Conservation (phyloP, 1,139 yeast species). For the Blastobotrys proliferans region DNA sequence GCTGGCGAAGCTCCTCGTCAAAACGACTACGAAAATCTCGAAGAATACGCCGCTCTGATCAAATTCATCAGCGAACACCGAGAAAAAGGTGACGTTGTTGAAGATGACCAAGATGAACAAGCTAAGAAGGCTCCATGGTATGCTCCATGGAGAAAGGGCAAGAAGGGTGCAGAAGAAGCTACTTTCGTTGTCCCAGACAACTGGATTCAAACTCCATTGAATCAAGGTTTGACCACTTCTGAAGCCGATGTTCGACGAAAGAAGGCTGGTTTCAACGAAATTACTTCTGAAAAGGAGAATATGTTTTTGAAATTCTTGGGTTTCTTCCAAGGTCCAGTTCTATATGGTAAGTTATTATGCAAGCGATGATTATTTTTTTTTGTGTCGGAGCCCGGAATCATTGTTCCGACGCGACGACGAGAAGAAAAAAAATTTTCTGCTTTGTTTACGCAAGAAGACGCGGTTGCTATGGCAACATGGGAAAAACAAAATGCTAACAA, state of each 20-base stretch:
- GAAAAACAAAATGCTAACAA: background rate
- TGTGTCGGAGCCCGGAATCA: too few relatives aligned
- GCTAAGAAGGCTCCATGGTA: slow-evolving; percentile 25
- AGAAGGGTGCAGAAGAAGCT: slow-evolving; percentile 19
- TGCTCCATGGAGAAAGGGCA: slow-evolving; percentile 22
- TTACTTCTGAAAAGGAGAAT: slow-evolving; percentile 59
- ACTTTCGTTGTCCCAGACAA: slow-evolving; percentile 33
- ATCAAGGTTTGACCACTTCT: slow-evolving; percentile 48
- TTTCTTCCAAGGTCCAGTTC: slow-evolving; percentile 65
- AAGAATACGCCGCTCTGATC: slow-evolving; percentile 37
- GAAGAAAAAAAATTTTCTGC: background rate
- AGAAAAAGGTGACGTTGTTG: slow-evolving; percentile 28
- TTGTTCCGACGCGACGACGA: background rate
- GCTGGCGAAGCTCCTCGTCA: slow-evolving; percentile 8
- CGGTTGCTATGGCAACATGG: background rate
- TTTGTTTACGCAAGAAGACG: background rate
- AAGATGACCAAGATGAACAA: slow-evolving; percentile 26
- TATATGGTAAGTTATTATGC: slow-evolving; percentile 38
- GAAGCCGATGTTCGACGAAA: slow-evolving; percentile 57
- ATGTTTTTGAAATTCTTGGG: slow-evolving; percentile 54
- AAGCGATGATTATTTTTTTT: too few relatives aligned
- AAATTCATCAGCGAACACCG: slow-evolving; percentile 36
- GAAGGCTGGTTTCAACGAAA: slow-evolving; percentile 60
- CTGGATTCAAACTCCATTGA: slow-evolving; percentile 46
- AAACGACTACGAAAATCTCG: slow-evolving; percentile 28